Evolutionary conservation across 73 alveolate genomes (phyloP).

Genomic region (Paramecium biaurelia): DNA sequence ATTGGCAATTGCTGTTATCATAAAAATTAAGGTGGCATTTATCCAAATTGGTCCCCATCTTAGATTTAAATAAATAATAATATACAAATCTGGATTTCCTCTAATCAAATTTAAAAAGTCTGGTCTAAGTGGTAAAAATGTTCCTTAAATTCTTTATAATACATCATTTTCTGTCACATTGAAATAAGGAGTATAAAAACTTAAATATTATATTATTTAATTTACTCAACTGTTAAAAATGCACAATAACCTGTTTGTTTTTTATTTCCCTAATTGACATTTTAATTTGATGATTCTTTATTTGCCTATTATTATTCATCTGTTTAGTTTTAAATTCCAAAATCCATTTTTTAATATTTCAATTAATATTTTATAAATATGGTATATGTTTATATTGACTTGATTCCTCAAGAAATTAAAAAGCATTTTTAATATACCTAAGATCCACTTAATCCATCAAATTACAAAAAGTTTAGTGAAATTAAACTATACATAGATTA

Average conservation of each 20-base stretch:
- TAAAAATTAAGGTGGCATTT: constrained; percentile 17
- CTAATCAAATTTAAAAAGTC: constrained; percentile 1
- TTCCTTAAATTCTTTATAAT: neutral
- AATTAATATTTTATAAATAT: neutral
- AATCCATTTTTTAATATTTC: neutral
- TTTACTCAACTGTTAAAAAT: neutral
- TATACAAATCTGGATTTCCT: constrained; percentile 45
- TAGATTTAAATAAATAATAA: neutral
- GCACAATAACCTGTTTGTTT: neutral
- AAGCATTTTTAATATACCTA: neutral
- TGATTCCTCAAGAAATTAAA: neutral
- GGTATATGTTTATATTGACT: constrained; percentile 31
- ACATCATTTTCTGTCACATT: neutral
- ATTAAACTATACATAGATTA: neutral
- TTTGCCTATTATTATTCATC: neutral
- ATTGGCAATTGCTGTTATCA: constrained; percentile 22
- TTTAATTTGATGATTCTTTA: neutral
- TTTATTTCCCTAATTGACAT: neutral
- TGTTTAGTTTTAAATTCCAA: neutral
- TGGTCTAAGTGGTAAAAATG: constrained; percentile 17
- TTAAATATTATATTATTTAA: neutral
- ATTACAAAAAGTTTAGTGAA: neutral
- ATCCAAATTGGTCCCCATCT: constrained; percentile 51
- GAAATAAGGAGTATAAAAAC: neutral
- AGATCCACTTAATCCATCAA: neutral